Conservation (phyloP, 495 filamentous ascomycete species). For the Penicillium subrubescens region DNA sequence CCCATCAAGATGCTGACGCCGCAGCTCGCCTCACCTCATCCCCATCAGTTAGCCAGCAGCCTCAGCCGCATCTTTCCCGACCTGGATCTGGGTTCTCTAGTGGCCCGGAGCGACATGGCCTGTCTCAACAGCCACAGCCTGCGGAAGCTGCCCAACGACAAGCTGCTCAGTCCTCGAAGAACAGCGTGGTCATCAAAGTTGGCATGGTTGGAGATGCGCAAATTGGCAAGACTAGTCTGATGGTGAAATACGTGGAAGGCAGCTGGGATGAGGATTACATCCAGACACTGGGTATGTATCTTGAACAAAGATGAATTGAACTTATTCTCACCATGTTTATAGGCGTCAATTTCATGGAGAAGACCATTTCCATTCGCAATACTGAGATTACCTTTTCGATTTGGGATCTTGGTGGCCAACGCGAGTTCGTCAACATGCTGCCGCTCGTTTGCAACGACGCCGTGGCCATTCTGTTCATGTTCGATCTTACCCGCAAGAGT, state of each 20-base stretch:
- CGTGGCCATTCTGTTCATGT: constrained; percentile 99
- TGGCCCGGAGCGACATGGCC: constrained; percentile 44
- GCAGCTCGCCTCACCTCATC: constrained; percentile 38
- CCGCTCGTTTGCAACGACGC: constrained; percentile 98
- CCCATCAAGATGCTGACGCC: constrained; percentile 42
- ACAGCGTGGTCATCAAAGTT: constrained; percentile 97
- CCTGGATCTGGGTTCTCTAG: constrained; percentile 54
- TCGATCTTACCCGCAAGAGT: constrained; percentile 96
- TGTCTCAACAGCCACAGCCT: constrained; percentile 40
- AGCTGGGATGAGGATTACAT: constrained; percentile 99
- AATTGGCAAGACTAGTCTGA: constrained; percentile 97
- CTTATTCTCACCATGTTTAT: neutral
- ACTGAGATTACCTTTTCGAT: constrained; percentile 99
- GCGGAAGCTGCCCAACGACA: constrained; percentile 45
- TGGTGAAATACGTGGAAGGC: constrained; percentile 99
- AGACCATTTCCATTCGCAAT: constrained; percentile 98
- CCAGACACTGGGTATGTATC: constrained; percentile 79
- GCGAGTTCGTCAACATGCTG: constrained; percentile 99
- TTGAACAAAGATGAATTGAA: neutral
- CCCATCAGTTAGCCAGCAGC: constrained; percentile 44
- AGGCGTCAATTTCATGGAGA: constrained; percentile 99
- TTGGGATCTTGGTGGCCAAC: constrained; percentile 97
- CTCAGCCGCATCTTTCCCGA: constrained; percentile 47
- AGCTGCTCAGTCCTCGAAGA: constrained; percentile 56
- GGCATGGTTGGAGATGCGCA: constrained; percentile 99